phyloP scores from a whole-genome alignment of 495 filamentous ascomycete genomes.

The Oleoguttula mirabilis region DNA sequence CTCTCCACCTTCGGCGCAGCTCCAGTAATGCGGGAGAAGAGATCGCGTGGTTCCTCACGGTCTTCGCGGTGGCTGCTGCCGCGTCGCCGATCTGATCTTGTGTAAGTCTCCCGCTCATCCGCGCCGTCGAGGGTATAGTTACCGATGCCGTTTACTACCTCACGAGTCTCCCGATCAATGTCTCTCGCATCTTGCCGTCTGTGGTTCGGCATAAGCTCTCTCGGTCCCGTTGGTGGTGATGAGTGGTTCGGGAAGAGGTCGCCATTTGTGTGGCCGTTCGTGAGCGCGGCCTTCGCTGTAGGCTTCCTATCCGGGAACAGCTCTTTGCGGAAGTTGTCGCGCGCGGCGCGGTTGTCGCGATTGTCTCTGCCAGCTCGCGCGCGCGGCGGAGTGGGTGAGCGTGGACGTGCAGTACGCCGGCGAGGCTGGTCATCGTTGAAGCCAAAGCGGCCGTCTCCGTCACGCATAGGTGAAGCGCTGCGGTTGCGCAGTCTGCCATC shows the following conservation, averaged over 20 bases:
- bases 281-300: slow-evolving; percentile 2
- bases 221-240: slow-evolving; percentile 22
- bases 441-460: slow-evolving; percentile 45
- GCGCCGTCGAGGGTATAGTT: slow-evolving; percentile 11
- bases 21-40: slow-evolving; percentile 17
- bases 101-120: slow-evolving; percentile 8
- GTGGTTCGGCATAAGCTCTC: slow-evolving; percentile 63
- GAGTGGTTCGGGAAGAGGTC: slow-evolving; percentile 12
- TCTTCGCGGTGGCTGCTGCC: background rate
- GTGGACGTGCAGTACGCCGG: slow-evolving; percentile 2
- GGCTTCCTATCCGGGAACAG: slow-evolving; percentile 21
- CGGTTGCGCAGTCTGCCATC: slow-evolving; percentile 29
- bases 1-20: background rate
- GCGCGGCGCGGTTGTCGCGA: background rate
- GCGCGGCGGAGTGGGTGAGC: slow-evolving; percentile 10
- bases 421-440: slow-evolving; percentile 32
- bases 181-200: slow-evolving; percentile 55
- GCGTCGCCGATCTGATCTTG: slow-evolving; percentile 1
- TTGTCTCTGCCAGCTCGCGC: background rate
- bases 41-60: slow-evolving; percentile 5
- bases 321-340: slow-evolving; percentile 21
- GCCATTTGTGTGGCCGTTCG: background rate
- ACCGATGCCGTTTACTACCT: slow-evolving; percentile 30
- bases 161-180: slow-evolving; percentile 43
- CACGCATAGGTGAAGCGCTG: slow-evolving; percentile 60